phyloP scores from a whole-genome alignment of 352 stramenopile species.

The Globisporangium middletonii region DNA sequence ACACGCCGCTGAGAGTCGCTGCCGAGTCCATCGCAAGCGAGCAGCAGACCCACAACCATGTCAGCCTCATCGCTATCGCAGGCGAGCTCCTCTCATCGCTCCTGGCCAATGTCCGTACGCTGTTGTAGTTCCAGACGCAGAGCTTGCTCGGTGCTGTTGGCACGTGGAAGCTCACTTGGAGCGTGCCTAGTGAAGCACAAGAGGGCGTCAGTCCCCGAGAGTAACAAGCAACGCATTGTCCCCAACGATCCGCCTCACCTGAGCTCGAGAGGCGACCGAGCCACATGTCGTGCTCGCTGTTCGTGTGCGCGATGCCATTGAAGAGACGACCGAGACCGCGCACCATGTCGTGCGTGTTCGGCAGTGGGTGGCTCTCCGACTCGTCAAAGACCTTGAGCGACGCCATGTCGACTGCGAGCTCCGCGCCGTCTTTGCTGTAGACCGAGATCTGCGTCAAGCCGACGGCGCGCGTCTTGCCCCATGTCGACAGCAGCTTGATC shows the following conservation, averaged over 20 bases:
- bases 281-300: constrained; percentile 74
- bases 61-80: neutral
- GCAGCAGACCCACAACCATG: neutral
- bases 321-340: constrained; percentile 46
- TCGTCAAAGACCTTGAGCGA: constrained; percentile 54
- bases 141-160: constrained; percentile 41
- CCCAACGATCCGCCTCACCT: constrained; percentile 16
- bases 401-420: constrained; percentile 37
- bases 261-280: constrained; percentile 52
- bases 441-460: constrained; percentile 61
- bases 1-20: constrained; percentile 42
- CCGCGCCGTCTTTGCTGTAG: constrained; percentile 56
- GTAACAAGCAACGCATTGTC: no score
- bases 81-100: neutral
- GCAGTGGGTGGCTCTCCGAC: constrained; percentile 30
- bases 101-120: constrained; percentile 21
- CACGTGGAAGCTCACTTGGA: constrained; percentile 56
- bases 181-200: constrained; percentile 18
- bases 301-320: constrained; percentile 56
- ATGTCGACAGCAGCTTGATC: constrained; percentile 68
- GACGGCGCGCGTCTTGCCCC: constrained; percentile 48
- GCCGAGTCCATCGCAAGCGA: neutral
- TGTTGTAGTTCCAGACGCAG: constrained; percentile 83
- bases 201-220: neutral
- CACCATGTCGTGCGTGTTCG: constrained; percentile 67